Evolutionary conservation across 768 basidiomycete species (phyloP).

Genomic region (Kwoniella shandongensis): DNA sequence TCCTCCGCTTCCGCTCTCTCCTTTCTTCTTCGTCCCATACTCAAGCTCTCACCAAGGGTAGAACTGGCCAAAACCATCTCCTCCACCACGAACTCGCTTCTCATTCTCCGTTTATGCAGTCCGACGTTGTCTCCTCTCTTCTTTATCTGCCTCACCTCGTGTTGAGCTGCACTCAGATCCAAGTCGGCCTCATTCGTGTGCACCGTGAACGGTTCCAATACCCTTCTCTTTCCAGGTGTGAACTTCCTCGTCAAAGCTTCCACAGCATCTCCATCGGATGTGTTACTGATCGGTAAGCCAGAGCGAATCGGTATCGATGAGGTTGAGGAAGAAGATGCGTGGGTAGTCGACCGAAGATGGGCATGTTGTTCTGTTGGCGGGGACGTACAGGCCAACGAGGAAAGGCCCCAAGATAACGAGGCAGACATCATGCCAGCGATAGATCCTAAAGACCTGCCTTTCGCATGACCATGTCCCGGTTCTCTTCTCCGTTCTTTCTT

Average conservation of each 20-base stretch:
- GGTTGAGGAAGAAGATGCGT: background rate
- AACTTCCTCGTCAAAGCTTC: conserved; percentile 27
- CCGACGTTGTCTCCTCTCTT: background rate
- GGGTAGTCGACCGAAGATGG: background rate
- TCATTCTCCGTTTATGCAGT: conserved; percentile 28
- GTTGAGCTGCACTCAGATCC: background rate
- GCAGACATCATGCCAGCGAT: conserved; percentile 35
- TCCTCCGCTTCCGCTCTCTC: background rate
- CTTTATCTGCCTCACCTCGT: background rate
- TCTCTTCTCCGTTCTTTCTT: conserved; percentile 3
- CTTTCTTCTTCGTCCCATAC: background rate
- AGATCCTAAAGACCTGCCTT: conserved; percentile 31
- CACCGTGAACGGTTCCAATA: conserved; percentile 32
- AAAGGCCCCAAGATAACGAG: conserved; percentile 15
- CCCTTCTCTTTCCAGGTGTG: conserved; percentile 21
- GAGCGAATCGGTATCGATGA: background rate
- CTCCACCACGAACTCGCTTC: conserved; percentile 35
- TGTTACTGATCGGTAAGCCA: background rate
- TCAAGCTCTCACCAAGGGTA: background rate
- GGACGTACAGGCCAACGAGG: conserved; percentile 9
- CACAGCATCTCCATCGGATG: conserved; percentile 21
- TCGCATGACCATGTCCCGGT: conserved; percentile 13
- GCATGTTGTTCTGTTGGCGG: background rate
- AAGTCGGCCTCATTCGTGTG: background rate
- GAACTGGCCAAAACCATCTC: conserved; percentile 8